Base-by-base conservation (phyloP, 2,329 filamentous ascomycete genomes). In the Arthroderma uncinatum region DNA sequence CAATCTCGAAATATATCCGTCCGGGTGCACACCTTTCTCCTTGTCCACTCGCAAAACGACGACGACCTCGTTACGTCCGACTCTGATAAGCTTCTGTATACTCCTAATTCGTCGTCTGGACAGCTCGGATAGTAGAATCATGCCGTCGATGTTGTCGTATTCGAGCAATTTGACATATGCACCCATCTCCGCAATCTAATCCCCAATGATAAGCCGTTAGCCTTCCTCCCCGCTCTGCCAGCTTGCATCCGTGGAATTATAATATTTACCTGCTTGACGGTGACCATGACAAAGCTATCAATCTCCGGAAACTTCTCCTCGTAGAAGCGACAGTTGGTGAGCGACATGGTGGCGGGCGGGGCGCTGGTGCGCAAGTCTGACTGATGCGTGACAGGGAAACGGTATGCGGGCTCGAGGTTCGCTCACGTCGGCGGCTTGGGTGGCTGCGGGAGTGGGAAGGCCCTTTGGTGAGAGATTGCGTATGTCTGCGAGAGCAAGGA, bases 251-350 rank as follows among this genome's bases (percentile, higher is more conserved):
- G 12, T 23, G 16, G 36, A 12, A 12, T 16, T 23, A 10, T 4
- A 7, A n/a, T n/a, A 50, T 69, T 44, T 72, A 91, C 87, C 85
- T 95, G 90, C 83, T 95, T 95, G 68, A 97, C 93, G 76, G 97
- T 98, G 73, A 98, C 93, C 93, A 98, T 98, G 72, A 98, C 94
- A 77, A 96, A 97, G 81, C 89, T 95, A 78, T 98, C 93, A 73
- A 98, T 92, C 81, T 97, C 93, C 59, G 90, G 90, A 70, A 87
- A 96, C 77, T 95, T 95, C 78, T 95, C 89, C 81, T 95, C 90
- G 74, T 95, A 96, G 77, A 94, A 96, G 69, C 90, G 89, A 76
- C 88, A 95, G 78, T 95, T 95, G 73, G 88, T 93, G 79, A 95
- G 84, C 77, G 90, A 94, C 88, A 94, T 95, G 69, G 73, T 87